Base-by-base conservation (phyloP, 2,329 filamentous ascomycete genomes). In the Nigrograna mackinnonii region DNA sequence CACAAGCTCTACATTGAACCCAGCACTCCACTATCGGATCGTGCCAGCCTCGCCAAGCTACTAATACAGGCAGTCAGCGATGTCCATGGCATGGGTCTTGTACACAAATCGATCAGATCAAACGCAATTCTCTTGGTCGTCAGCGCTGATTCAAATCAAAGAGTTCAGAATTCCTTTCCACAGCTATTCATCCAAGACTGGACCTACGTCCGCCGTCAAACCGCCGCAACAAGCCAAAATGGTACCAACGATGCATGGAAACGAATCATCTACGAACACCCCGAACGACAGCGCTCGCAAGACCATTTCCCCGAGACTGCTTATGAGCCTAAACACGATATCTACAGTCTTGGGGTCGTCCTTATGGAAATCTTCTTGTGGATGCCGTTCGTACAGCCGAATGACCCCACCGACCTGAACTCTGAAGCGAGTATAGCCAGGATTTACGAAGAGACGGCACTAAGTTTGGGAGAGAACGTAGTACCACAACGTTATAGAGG, bases 321-420 rank as follows among this genome's bases (percentile, higher is more conserved):
- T 46, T 3, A 79, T 78, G 69, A 72, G 24, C 24, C 24, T n/a
- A 28, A 77, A 39, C 78, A 82, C 50, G 78, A 82, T 40, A 74
- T 82, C 6, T 82, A 82, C 53, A 78, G 75, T 37, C 66, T 82
- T 0, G 78, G 78, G 0, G 75, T 80, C 0, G 76, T 75, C 28
- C 66, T 82, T 0, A 58, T 82, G 0, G 78, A 82, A 50, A 69
- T 81, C 19, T 77, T 75, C 0, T 44, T 80, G 0, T 79, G 75
- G 75, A 24, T 6, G 22, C 12, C 20, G 6, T 28, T 28, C 24
- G 24, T 28, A 9, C 9, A 28, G n/a, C 24, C 9, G n/a, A 9
- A n/a, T 28, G 24, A 28, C n/a, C 9, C 9, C n/a, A n/a, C 24
- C n/a, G n/a, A 28, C n/a, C 24, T 28, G 24, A 9, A 28, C 24